phyloP scores from a whole-genome alignment of 2,329 filamentous ascomycete species.

The Taxawa tesnikishii region DNA sequence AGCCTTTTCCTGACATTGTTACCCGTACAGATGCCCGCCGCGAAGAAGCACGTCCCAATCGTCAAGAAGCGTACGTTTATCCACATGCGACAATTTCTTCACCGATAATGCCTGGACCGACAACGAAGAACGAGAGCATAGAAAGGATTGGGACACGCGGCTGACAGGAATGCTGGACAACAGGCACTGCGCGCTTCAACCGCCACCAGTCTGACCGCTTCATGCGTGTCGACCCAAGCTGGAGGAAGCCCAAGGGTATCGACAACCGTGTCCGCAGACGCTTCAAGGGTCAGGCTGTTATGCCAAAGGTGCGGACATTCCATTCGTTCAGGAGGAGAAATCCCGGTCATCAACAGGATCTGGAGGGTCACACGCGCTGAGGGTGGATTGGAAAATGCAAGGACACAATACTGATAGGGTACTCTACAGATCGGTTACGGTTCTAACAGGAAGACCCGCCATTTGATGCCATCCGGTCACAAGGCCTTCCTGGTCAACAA shows the following conservation, averaged over 20 bases:
- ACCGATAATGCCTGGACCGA: not conserved
- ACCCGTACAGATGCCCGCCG: slow-evolving; percentile 77
- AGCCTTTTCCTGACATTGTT: slow-evolving; percentile 3
- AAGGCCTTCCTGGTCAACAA: slow-evolving; percentile 99
- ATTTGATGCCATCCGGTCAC: slow-evolving; percentile 98
- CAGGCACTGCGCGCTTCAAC: slow-evolving; percentile 88
- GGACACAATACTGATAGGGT: slow-evolving; percentile 2
- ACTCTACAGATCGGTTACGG: slow-evolving; percentile 95
- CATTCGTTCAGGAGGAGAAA: slow-evolving; percentile 2
- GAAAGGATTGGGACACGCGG: slow-evolving; percentile 3
- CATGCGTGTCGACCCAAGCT: slow-evolving; percentile 79
- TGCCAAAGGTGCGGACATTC: slow-evolving; percentile 77
- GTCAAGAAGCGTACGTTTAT: slow-evolving; percentile 96
- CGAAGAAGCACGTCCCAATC: slow-evolving; percentile 98
- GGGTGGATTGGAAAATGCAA: no score
- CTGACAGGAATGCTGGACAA: slow-evolving; percentile 23
- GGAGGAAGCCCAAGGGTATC: slow-evolving; percentile 99
- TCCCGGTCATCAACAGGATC: slow-evolving; percentile 16
- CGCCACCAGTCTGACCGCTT: slow-evolving; percentile 97
- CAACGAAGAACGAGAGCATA: not conserved
- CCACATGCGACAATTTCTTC: slow-evolving; percentile 6
- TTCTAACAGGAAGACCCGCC: slow-evolving; percentile 98
- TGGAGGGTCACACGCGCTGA: slow-evolving; percentile 4
- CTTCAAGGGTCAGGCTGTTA: slow-evolving; percentile 88
- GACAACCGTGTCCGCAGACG: slow-evolving; percentile 95